Evolutionary conservation across 2,329 filamentous ascomycete species (phyloP).

Genomic region (Cytospora paraplurivora): DNA sequence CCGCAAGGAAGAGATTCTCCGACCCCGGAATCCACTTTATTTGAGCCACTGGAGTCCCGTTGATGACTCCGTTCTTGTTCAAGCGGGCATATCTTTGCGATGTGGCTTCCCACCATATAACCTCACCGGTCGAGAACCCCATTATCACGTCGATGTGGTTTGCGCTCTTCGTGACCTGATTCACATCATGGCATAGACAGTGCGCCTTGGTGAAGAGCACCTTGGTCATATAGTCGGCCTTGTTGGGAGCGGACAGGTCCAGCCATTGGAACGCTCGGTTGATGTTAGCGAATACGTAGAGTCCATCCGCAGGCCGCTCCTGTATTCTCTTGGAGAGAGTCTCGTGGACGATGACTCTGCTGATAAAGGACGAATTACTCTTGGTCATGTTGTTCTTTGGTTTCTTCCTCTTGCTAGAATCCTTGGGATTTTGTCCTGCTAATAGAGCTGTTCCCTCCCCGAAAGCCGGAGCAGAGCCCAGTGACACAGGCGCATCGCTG

Average conservation of each 20-base stretch:
- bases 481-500: conserved; percentile 51
- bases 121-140: conserved; percentile 94
- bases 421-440: conserved; percentile 63
- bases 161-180: conserved; percentile 74
- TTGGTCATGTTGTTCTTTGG: conserved; percentile 98
- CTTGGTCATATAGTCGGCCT: conserved; percentile 90
- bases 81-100: conserved; percentile 93
- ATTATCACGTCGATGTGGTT: conserved; percentile 88
- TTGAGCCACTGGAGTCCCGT: conserved; percentile 78
- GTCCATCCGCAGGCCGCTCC: conserved; percentile 75
- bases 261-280: conserved; percentile 97
- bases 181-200: conserved; percentile 91
- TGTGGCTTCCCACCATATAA: conserved; percentile 98
- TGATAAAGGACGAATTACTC: conserved; percentile 98
- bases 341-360: conserved; percentile 92
- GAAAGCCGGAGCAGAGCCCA: conserved; percentile 66
- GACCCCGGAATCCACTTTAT: conserved; percentile 94
- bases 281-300: conserved; percentile 93
- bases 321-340: conserved; percentile 73
- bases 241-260: conserved; percentile 75
- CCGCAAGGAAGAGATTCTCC: conserved; percentile 88
- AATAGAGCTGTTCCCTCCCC: conserved; percentile 84
- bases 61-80: conserved; percentile 87
- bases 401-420: conserved; percentile 80
- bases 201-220: conserved; percentile 97